Evolutionary conservation across 345 rosid species (phyloP).

Genomic region (Cardamine resedifolia): DNA sequence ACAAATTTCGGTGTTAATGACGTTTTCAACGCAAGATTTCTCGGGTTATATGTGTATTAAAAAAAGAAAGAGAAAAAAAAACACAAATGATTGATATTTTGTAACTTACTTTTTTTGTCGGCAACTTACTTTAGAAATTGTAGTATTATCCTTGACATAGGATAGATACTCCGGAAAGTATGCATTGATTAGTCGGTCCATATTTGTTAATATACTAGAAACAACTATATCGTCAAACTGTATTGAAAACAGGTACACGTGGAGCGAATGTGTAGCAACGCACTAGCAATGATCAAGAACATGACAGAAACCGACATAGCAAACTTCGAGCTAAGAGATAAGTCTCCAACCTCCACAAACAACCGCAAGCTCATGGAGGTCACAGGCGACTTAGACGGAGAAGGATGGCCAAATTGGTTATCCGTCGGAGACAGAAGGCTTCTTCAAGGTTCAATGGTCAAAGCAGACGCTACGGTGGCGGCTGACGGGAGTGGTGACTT

Average conservation of each 20-base stretch:
- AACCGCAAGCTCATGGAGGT: constrained; percentile 44
- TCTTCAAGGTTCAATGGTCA: constrained; percentile 61
- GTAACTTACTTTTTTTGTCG: too few species aligned
- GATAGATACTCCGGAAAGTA: neutral
- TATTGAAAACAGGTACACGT: constrained; percentile 36
- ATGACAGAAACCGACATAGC: constrained; percentile 54
- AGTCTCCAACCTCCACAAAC: constrained; percentile 9
- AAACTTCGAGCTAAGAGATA: constrained; percentile 22
- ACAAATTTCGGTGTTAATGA: neutral
- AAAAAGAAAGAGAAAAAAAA: too few species aligned
- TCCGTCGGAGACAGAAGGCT: constrained; percentile 61
- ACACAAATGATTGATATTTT: neutral
- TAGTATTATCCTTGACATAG: neutral
- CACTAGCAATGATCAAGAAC: constrained; percentile 52
- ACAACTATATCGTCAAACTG: constrained; percentile 3
- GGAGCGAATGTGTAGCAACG: constrained; percentile 53
- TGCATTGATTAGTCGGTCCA: neutral
- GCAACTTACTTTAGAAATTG: neutral
- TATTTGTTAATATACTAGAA: neutral
- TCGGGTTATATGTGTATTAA: neutral
- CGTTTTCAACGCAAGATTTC: neutral
- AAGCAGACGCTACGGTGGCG: constrained; percentile 68
- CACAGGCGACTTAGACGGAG: constrained; percentile 19
- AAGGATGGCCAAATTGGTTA: constrained; percentile 79
- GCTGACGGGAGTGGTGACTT: constrained; percentile 82